These are phyloP conservation scores for Morella rubra DNA, from an alignment of 306 rosid species.

Conservation along the genomic window DNA sequence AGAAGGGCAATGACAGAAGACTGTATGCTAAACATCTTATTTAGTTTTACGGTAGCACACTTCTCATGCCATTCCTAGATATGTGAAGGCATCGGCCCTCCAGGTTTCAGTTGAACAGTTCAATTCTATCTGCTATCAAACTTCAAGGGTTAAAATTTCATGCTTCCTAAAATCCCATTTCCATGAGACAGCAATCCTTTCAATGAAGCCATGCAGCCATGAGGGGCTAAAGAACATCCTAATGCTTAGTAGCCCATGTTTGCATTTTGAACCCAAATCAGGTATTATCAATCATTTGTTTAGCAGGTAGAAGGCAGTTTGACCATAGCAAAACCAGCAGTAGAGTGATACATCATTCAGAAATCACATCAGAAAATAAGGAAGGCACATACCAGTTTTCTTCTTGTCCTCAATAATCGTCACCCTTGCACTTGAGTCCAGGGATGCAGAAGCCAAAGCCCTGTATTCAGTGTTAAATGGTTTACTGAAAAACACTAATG, in stretches of 20 bases:
- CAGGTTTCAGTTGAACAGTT: not conserved
- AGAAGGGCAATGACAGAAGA: not conserved
- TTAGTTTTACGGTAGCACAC: not conserved
- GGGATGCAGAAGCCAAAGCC: slow-evolving; percentile 79
- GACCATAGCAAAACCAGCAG: slow-evolving; percentile 23
- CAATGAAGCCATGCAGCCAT: not conserved
- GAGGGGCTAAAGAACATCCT: not conserved
- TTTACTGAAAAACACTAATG: slow-evolving; percentile 20
- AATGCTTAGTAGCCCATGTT: not conserved
- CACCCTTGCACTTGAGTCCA: slow-evolving; percentile 87
- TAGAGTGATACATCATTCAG: not conserved
- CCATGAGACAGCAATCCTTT: not conserved
- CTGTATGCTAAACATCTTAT: not conserved
- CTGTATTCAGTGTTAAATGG: slow-evolving; percentile 41
- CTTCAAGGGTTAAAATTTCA: not conserved
- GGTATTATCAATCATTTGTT: not conserved
- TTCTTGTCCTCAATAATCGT: slow-evolving; percentile 56
- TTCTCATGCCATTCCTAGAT: not conserved
- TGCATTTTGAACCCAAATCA: not conserved
- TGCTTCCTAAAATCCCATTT: not conserved
- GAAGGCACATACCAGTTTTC: slow-evolving; percentile 53
- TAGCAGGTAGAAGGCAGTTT: slow-evolving; percentile 2
- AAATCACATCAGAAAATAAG: slow-evolving; percentile 21
- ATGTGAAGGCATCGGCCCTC: not conserved
- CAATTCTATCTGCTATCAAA: not conserved